phyloP scores from a whole-genome alignment of 495 filamentous ascomycete genomes.

The Xylaria bambusicola region DNA sequence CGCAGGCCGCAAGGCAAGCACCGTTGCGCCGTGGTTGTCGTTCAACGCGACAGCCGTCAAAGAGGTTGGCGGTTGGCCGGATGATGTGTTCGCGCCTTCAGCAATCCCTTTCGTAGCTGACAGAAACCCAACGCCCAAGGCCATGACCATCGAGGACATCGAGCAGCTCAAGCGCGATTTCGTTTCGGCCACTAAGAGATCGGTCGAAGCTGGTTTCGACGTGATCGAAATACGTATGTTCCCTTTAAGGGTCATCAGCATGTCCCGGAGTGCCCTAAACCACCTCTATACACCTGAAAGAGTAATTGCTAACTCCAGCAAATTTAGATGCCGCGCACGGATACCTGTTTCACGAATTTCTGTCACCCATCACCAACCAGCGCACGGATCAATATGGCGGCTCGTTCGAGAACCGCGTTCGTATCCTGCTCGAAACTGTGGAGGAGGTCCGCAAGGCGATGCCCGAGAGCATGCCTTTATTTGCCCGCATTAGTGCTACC shows the following conservation, averaged over 20 bases:
- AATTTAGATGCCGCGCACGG: slow-evolving; percentile 53
- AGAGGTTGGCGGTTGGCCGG: slow-evolving; percentile 63
- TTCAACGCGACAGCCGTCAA: slow-evolving; percentile 50
- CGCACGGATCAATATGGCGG: slow-evolving; percentile 66
- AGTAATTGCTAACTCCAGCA: too few species aligned
- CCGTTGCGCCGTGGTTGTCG: slow-evolving; percentile 65
- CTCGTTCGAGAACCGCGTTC: slow-evolving; percentile 61
- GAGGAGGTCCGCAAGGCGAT: slow-evolving; percentile 55
- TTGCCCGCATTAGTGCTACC: slow-evolving; percentile 58
- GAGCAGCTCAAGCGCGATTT: slow-evolving; percentile 57
- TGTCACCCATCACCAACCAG: slow-evolving; percentile 56
- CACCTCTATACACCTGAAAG: too few species aligned
- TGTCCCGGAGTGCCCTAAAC: too few species aligned
- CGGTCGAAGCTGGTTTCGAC: slow-evolving; percentile 58
- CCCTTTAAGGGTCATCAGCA: too few species aligned
- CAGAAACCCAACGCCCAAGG: slow-evolving; percentile 51
- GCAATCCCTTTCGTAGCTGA: slow-evolving; percentile 58
- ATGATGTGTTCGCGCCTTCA: slow-evolving; percentile 57
- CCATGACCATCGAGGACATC: slow-evolving; percentile 60
- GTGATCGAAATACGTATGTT: slow-evolving; percentile 54
- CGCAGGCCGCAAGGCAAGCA: slow-evolving; percentile 72
- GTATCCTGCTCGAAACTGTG: slow-evolving; percentile 56
- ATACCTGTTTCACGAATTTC: slow-evolving; percentile 57
- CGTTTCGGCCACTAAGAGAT: slow-evolving; percentile 52
- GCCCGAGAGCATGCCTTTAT: slow-evolving; percentile 64